Percentiles rank a stretch among this genome's conserved stretches.
These are phyloP conservation scores for Aspergillus tamarii DNA, from an alignment of 2,329 filamentous ascomycete genomes.

Conservation along the genomic window DNA sequence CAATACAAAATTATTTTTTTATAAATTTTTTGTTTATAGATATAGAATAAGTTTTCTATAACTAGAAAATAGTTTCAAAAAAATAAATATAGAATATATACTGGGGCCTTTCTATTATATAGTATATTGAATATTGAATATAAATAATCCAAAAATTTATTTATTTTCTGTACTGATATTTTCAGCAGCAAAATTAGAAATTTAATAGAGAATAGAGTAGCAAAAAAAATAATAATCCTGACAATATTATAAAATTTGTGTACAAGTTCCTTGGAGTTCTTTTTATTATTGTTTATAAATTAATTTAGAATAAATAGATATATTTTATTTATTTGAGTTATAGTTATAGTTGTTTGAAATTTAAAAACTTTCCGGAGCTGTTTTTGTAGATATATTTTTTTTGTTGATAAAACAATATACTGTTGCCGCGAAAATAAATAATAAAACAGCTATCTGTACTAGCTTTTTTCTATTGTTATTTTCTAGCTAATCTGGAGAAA, in stretches of 20 bases:
- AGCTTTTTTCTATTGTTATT: conserved; percentile 7
- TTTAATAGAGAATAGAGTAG: conserved; percentile 24
- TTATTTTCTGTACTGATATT: conserved; percentile 15
- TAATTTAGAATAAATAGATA: conserved; percentile 30
- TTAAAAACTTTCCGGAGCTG: conserved; percentile 21
- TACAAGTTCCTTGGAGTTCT: conserved; percentile 15
- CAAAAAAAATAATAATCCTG: conserved; percentile 28
- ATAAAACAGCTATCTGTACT: conserved; percentile 15
- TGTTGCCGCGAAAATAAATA: conserved; percentile 16
- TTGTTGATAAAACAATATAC: too few species aligned
- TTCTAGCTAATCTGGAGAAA: conserved; percentile 19
- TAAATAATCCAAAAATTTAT: conserved; percentile 16
- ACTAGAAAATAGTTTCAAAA: too few species aligned
- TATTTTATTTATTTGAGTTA: conserved; percentile 28
- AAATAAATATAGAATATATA: too few species aligned
- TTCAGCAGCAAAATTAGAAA: conserved; percentile 15
- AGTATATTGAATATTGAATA: conserved; percentile 26
- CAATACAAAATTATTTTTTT: too few species aligned
- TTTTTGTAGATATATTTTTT: conserved; percentile 7
- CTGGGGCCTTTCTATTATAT: conserved; percentile 7
- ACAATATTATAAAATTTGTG: conserved; percentile 24
- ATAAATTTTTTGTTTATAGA: too few species aligned
- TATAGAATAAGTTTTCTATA: too few species aligned
- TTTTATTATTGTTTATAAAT: conserved; percentile 19
- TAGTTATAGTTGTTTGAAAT: conserved; percentile 13